Base-by-base conservation (phyloP, 106 monocot genomes). In the Phalaenopsis equestris region DNA sequence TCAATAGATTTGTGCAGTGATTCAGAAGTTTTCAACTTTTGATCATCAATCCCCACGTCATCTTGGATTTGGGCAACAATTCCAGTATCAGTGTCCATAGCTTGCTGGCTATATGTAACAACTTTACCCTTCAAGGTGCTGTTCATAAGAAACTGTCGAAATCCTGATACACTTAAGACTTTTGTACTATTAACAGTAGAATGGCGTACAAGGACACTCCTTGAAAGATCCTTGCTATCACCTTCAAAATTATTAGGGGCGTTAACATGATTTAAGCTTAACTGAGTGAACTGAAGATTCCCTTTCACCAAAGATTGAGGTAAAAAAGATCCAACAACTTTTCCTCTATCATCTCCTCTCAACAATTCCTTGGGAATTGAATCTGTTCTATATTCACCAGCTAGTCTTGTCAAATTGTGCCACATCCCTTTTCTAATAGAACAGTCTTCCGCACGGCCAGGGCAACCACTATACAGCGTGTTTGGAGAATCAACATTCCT, bases 81-180 rank as follows among this genome's bases (percentile, higher is more conserved):
- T 12, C 24, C 75, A 18, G 55, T 75, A 15, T 12, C 41, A 77
- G 82, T 80, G 58, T 64, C 23, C 24, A 43, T 14, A 65, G 61
- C 77, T 77, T 85, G 81, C 72, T 84, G 86, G 82, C 56, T 80
- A 56, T 81, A 78, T 42, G 83, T 85, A 41, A 91, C 77, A 15
- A 84, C 89, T 75, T 98, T 98, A 57, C 89, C 92, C 55, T 93
- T 91, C 73, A 84, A 81, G 8, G 79, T 67, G 78, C 19, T 85
- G 37, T 79, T 93, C 21, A 84, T 47, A 2, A 87, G 0, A 82
- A 86, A 81, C 19, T 91, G 84, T 6, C 83, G 73, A 86, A 91
- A 89, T 36, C 89, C 86, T 80, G 85, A 87, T 49, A 84, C 37
- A 45, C 75, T 55, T 55, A 84, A 38, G 4, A 83, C 72, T 84